Conservation (phyloP, 1,284 basidiomycete genomes). For the Chiua sp. region DNA sequence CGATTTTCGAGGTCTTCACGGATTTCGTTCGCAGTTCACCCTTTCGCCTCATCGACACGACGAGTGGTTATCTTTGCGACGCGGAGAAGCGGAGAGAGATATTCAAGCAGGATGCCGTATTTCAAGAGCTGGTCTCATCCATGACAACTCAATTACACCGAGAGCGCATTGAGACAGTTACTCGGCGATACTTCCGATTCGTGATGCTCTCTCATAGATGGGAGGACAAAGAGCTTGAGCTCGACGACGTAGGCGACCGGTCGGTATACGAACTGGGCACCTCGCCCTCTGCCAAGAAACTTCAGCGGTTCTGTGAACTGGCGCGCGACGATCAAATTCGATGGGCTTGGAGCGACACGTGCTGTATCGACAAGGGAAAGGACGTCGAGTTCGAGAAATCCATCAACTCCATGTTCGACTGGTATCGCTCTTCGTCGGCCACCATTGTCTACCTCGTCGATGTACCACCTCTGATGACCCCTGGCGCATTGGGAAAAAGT, state of each 20-base stretch:
- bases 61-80: slow-evolving; percentile 26
- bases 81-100: slow-evolving; percentile 15
- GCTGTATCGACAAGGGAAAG: slow-evolving; percentile 32
- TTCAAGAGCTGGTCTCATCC: slow-evolving; percentile 28
- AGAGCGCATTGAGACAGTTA: slow-evolving; percentile 12
- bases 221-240: slow-evolving; percentile 19
- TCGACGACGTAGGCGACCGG: slow-evolving; percentile 20
- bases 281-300: slow-evolving; percentile 14
- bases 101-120: slow-evolving; percentile 19
- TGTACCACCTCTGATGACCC: slow-evolving; percentile 12
- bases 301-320: slow-evolving; percentile 22
- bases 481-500: slow-evolving; percentile 17
- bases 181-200: slow-evolving; percentile 18
- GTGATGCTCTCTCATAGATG: slow-evolving; percentile 33
- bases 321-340: slow-evolving; percentile 13
- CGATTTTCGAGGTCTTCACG: slow-evolving; percentile 2
- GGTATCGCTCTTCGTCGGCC: slow-evolving; percentile 22
- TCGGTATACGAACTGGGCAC: slow-evolving; percentile 17
- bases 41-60: slow-evolving; percentile 26
- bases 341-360: slow-evolving; percentile 35
- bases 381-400: slow-evolving; percentile 26
- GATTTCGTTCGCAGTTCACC: slow-evolving; percentile 4
- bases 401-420: slow-evolving; percentile 32
- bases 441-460: slow-evolving; percentile 28
- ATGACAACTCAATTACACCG: slow-evolving; percentile 10